Base-by-base conservation (phyloP, 1,284 basidiomycete genomes). In the Boletus austroedulis region DNA sequence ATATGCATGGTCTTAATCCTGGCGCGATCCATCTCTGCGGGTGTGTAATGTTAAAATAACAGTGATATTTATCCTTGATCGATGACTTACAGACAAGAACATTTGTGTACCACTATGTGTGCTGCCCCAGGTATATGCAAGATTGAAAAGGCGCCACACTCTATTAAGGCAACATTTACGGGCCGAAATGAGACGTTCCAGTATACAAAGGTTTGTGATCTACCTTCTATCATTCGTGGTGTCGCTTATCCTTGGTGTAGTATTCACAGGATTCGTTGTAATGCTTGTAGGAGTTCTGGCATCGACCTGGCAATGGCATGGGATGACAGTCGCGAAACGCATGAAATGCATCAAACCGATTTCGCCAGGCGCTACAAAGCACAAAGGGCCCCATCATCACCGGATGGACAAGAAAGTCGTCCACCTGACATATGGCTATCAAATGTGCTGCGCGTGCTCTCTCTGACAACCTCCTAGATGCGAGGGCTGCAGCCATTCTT, bases 1-100 rank as follows among this genome's bases (percentile, higher is more conserved):
- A 86, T 67, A 71, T 86, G 52, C 85, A 86, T 61, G 82, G 77
- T 2, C 67, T 83, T 0, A 63, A 77, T 5, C 41, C 57, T 0
- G 63, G 60, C 19, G 73, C 75, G 0, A 60, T 77, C n/a, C 84
- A 86, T 71, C 75, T 86, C 21, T 86, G 84, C 75, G 84, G 82
- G 83, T 85, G 44, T 34, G 80, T 75, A 12, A 24, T 8, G n/a
- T 55, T 31, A 5, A 19, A 4, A 9, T 3, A 2, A 26, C 24
- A 1, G 5, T 48, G 10, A 53, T 5, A 12, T 12, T n/a, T 34
- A 14, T 43, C 41, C 10, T 9, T 61, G 17, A 62, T 45, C 12
- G 2, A 36, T 17, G 24, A 57, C 61, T 3, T n/a, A 24, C 61
- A 83, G 81, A 1, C 76, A 84, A 73, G 73, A 77, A 11, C 83